phyloP scores from a whole-genome alignment of 805 yeast species.

The Ogataea chonburiensis region DNA sequence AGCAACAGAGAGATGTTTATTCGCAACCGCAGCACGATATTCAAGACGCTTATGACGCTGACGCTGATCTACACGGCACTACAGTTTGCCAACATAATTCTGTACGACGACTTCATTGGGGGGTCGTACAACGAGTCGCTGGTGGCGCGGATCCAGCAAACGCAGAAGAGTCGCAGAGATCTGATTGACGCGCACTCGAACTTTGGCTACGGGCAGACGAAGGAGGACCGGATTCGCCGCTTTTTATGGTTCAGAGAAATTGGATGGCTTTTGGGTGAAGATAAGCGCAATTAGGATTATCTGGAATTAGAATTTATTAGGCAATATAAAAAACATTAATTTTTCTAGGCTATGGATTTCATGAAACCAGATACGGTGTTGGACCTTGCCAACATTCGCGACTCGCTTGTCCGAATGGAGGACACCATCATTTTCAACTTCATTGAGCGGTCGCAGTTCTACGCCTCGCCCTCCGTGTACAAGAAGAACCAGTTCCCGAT shows the following conservation, averaged over 20 bases:
- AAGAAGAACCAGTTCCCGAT: slow-evolving; percentile 53
- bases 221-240: slow-evolving; percentile 51
- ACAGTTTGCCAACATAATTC: slow-evolving; percentile 31
- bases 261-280: slow-evolving; percentile 24
- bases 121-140: slow-evolving; percentile 26
- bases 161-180: slow-evolving; percentile 42
- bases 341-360: slow-evolving; percentile 63
- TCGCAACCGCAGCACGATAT: slow-evolving; percentile 30
- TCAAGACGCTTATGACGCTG: slow-evolving; percentile 28
- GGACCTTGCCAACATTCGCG: slow-evolving; percentile 77
- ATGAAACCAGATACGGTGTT: slow-evolving; percentile 79
- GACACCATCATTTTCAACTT: slow-evolving; percentile 91
- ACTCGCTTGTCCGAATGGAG: slow-evolving; percentile 87
- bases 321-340: no score
- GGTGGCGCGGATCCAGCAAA: slow-evolving; percentile 27
- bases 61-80: slow-evolving; percentile 28
- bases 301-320: not conserved
- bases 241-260: slow-evolving; percentile 54
- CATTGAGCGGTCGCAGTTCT: slow-evolving; percentile 91
- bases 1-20: slow-evolving; percentile 28
- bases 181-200: slow-evolving; percentile 45
- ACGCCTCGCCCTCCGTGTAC: slow-evolving; percentile 72
- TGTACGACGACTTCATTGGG: slow-evolving; percentile 34
- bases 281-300: slow-evolving; percentile 3
- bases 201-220: slow-evolving; percentile 50